These are phyloP conservation scores for Blastocystis sp. DNA, from an alignment of 352 stramenopile species.

Conservation along the genomic window DNA sequence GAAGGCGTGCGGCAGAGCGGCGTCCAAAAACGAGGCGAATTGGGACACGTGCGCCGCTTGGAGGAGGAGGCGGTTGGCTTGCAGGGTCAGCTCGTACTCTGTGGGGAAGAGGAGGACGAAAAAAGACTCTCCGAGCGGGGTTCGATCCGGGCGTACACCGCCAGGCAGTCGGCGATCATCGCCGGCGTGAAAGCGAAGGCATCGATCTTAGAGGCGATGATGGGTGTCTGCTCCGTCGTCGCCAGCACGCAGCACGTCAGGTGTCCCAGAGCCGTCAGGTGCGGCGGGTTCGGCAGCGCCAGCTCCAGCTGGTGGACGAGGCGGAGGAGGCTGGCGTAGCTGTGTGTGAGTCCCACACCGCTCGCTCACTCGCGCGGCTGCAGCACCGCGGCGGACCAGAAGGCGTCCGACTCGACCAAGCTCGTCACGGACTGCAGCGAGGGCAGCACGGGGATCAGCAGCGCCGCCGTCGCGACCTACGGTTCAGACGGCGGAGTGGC, in stretches of 20 bases:
- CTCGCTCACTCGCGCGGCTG: neutral
- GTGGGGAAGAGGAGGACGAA: neutral
- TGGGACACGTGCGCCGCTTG: neutral
- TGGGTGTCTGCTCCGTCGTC: neutral
- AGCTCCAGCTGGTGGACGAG: constrained; percentile 31
- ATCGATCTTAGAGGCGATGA: neutral
- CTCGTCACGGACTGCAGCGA: neutral
- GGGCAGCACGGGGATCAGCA: neutral
- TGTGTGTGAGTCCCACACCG: neutral
- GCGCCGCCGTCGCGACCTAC: neutral
- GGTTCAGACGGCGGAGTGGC: neutral
- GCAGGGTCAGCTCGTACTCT: neutral
- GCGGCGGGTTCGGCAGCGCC: neutral
- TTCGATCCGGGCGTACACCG: neutral
- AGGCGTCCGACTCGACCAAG: constrained; percentile 27
- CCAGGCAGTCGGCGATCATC: neutral
- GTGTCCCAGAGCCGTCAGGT: neutral
- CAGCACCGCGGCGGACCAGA: neutral
- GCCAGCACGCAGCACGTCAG: neutral
- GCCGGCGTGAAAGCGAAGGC: neutral
- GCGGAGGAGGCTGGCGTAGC: constrained; percentile 6
- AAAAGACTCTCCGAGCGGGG: neutral
- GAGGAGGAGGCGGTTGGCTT: neutral
- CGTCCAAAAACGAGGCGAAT: neutral
- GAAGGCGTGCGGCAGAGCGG: neutral